These are phyloP conservation scores for Lecanicillium sp. DNA, from an alignment of 2,329 filamentous ascomycete genomes.

Conservation along the genomic window DNA sequence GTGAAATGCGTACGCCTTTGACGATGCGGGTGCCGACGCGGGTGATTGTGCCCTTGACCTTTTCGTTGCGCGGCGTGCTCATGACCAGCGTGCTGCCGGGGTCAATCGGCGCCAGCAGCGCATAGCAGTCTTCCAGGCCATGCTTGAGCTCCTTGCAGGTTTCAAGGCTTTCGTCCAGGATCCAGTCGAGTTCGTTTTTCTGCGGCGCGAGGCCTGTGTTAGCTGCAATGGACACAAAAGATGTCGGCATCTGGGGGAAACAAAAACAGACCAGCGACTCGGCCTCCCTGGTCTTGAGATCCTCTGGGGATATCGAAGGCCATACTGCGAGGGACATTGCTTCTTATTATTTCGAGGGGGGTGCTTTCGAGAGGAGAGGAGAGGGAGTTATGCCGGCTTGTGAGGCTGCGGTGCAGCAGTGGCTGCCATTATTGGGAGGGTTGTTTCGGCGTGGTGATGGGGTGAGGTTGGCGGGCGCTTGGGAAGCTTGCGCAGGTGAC, in stretches of 20 bases:
- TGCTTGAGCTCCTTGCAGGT: slow-evolving; percentile 44
- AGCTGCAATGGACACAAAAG: too few species aligned
- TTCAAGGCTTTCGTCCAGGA: slow-evolving; percentile 40
- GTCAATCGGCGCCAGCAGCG: slow-evolving; percentile 76
- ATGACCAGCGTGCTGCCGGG: slow-evolving; percentile 84
- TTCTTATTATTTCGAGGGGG: background rate
- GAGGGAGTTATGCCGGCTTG: slow-evolving; percentile 1
- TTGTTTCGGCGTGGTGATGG: background rate
- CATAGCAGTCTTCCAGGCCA: slow-evolving; percentile 82
- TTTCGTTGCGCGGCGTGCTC: slow-evolving; percentile 79
- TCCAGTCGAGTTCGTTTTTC: slow-evolving; percentile 48
- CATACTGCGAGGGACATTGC: slow-evolving; percentile 52
- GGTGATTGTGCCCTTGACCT: slow-evolving; percentile 86
- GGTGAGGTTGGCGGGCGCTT: background rate
- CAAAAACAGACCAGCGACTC: slow-evolving; percentile 44
- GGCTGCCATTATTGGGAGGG: slow-evolving; percentile 20
- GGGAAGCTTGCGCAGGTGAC: background rate
- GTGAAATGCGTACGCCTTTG: slow-evolving; percentile 64
- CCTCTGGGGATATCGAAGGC: slow-evolving; percentile 42
- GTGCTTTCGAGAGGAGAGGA: background rate
- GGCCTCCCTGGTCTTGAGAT: slow-evolving; percentile 42
- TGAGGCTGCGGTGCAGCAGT: slow-evolving; percentile 9
- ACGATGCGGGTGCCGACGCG: slow-evolving; percentile 84
- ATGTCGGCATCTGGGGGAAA: too few species aligned
- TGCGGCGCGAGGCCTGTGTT: slow-evolving; percentile 16